Percentiles rank a stretch among this genome's conserved stretches.
phyloP scores from a whole-genome alignment of 192 early-diverging fungal genomes.

The Phycomyces nitens region DNA sequence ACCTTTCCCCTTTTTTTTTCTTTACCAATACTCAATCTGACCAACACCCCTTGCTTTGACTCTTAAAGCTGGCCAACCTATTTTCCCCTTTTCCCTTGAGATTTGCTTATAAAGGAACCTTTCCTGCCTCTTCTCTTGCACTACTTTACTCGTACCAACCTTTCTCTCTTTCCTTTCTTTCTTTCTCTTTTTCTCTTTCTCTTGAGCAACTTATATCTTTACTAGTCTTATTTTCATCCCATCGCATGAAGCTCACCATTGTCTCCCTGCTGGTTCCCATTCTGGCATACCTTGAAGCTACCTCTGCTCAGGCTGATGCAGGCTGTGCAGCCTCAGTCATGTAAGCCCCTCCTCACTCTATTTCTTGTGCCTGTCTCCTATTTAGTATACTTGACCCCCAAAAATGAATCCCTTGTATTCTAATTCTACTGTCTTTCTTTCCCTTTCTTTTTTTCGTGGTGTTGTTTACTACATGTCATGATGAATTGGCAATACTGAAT shows the following conservation, averaged over 20 bases:
- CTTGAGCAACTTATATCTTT: background rate
- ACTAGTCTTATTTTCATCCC: background rate
- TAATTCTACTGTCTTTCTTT: no score
- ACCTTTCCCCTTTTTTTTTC: no score
- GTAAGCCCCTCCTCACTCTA: background rate
- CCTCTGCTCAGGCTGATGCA: background rate
- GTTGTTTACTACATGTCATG: background rate
- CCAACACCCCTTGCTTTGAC: no score
- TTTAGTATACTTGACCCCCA: no score
- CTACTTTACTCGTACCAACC: background rate
- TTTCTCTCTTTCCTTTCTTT: conserved; percentile 6
- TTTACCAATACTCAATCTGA: no score
- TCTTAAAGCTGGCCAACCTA: no score
- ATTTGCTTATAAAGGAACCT: conserved; percentile 2
- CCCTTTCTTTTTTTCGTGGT: no score
- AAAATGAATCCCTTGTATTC: no score
- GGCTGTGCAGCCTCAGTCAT: conserved; percentile 3
- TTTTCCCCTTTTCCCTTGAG: no score
- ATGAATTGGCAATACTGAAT: background rate
- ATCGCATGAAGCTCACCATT: background rate
- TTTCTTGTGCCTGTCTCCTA: background rate
- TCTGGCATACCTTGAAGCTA: background rate
- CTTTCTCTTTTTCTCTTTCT: background rate
- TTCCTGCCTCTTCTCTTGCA: background rate
- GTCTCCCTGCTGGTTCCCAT: background rate